Conservation (phyloP, 2,329 filamentous ascomycete genomes). For the Sclerotinia subarctica region DNA sequence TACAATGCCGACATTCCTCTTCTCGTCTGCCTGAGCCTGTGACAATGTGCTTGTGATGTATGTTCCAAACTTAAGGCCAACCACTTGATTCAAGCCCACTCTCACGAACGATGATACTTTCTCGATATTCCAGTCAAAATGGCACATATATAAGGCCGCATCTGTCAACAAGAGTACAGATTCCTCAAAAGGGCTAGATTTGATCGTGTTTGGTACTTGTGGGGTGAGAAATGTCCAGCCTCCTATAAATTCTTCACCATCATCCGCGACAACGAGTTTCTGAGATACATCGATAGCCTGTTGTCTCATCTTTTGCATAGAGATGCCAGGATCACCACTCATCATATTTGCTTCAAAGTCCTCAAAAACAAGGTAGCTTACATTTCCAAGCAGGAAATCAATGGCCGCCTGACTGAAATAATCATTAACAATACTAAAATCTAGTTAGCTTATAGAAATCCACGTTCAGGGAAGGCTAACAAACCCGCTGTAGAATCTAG, state of each 20-base stretch:
- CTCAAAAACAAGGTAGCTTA: constrained; percentile 79
- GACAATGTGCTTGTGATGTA: constrained; percentile 91
- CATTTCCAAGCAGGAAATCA: constrained; percentile 88
- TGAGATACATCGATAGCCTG: constrained; percentile 86
- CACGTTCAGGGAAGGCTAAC: constrained; percentile 29
- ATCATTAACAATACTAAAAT: constrained; percentile 84
- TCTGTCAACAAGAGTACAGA: constrained; percentile 85
- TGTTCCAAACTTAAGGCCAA: constrained; percentile 71
- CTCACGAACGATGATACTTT: constrained; percentile 92
- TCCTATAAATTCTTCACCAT: constrained; percentile 78
- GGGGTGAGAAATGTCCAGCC: constrained; percentile 89
- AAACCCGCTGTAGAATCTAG: constrained; percentile 66
- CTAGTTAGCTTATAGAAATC: constrained; percentile 17
- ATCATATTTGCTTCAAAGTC: constrained; percentile 95
- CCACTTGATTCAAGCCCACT: constrained; percentile 71
- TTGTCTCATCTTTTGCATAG: constrained; percentile 77
- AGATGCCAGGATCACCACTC: constrained; percentile 86
- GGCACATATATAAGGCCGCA: constrained; percentile 79
- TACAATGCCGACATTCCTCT: constrained; percentile 79
- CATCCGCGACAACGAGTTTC: constrained; percentile 79
- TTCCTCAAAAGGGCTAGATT: constrained; percentile 76
- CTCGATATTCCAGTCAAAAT: constrained; percentile 92
- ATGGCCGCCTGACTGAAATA: constrained; percentile 95
- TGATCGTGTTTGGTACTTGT: constrained; percentile 64
- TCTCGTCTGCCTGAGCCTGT: constrained; percentile 69